Conservation (phyloP, 805 yeast species). For the Saturnispora besseyi region DNA sequence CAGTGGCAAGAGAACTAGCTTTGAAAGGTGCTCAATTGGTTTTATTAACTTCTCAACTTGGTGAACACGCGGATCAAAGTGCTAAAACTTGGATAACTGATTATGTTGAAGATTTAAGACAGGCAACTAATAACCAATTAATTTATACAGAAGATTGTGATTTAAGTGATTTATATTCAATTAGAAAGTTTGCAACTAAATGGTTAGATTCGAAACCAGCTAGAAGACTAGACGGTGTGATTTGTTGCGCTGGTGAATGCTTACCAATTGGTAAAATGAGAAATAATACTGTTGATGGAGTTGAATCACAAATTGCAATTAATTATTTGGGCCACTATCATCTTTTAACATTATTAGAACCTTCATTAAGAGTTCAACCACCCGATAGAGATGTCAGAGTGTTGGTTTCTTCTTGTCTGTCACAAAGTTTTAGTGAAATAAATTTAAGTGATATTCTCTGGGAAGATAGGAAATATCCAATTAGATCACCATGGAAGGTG, state of each 20-base stretch:
- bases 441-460: conserved; percentile 57
- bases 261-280: conserved; percentile 64
- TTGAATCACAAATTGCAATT: conserved; percentile 75
- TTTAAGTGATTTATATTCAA: conserved; percentile 58
- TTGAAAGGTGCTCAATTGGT: conserved; percentile 78
- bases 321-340: conserved; percentile 81
- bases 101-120: conserved; percentile 69
- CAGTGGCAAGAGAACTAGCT: conserved; percentile 67
- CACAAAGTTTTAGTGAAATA: conserved; percentile 65
- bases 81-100: conserved; percentile 58
- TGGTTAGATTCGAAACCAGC: conserved; percentile 93
- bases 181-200: conserved; percentile 83
- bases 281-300: conserved; percentile 65
- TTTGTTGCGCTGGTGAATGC: conserved; percentile 81
- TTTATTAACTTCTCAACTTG: conserved; percentile 47
- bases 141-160: conserved; percentile 91
- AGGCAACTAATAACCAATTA: conserved; percentile 56
- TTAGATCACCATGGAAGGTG: conserved; percentile 57
- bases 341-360: conserved; percentile 68
- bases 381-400: conserved; percentile 91
- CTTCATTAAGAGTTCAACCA: conserved; percentile 80
- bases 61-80: conserved; percentile 36
- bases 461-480: conserved; percentile 50
- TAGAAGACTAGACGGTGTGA: conserved; percentile 79
- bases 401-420: conserved; percentile 65